Percentiles rank a stretch among this genome's conserved stretches.
Evolutionary conservation across 2,329 filamentous ascomycete species (phyloP).

Genomic region (Alternaria brassicicola): DNA sequence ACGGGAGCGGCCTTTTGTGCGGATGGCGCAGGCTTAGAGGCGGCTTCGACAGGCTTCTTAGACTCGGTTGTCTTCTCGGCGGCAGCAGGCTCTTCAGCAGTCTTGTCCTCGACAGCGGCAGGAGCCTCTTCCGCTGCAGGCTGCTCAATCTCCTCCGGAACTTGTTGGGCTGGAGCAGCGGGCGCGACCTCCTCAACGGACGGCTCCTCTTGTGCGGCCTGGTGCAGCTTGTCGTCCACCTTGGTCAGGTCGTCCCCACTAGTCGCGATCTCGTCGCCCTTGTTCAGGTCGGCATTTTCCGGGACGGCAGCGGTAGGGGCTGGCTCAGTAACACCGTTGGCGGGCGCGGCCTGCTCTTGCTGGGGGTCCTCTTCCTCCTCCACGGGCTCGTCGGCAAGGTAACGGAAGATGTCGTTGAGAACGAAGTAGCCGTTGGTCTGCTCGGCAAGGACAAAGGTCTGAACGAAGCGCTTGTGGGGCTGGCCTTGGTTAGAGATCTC

Average conservation of each 20-base stretch:
- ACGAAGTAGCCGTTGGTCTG: slow-evolving; percentile 98
- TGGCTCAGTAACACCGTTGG: slow-evolving; percentile 51
- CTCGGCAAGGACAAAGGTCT: slow-evolving; percentile 95
- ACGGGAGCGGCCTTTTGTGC: slow-evolving; percentile 63
- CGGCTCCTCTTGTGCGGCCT: slow-evolving; percentile 53
- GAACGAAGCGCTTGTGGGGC: slow-evolving; percentile 93
- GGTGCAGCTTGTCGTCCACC: slow-evolving; percentile 79
- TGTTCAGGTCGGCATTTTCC: slow-evolving; percentile 38
- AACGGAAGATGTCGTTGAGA: slow-evolving; percentile 96
- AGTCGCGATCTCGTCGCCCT: slow-evolving; percentile 46
- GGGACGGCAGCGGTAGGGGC: slow-evolving; percentile 43
- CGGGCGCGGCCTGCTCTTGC: slow-evolving; percentile 41
- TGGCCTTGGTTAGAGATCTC: slow-evolving; percentile 94
- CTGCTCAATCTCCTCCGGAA: slow-evolving; percentile 43
- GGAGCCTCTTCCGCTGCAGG: slow-evolving; percentile 50
- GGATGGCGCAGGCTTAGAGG: slow-evolving; percentile 60
- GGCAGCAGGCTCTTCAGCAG: slow-evolving; percentile 37
- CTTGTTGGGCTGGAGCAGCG: slow-evolving; percentile 47
- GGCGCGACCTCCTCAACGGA: slow-evolving; percentile 33
- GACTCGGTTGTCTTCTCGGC: slow-evolving; percentile 49
- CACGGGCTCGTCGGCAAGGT: slow-evolving; percentile 76
- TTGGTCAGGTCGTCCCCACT: slow-evolving; percentile 54
- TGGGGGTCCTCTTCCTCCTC: slow-evolving; percentile 68
- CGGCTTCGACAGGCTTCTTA: slow-evolving; percentile 68
- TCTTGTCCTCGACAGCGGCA: slow-evolving; percentile 47